Evolutionary conservation across 2,329 filamentous ascomycete species (phyloP), one percentile per base, ranked within the genome.

Genomic region (Sarocladiaceae sp.): DNA sequence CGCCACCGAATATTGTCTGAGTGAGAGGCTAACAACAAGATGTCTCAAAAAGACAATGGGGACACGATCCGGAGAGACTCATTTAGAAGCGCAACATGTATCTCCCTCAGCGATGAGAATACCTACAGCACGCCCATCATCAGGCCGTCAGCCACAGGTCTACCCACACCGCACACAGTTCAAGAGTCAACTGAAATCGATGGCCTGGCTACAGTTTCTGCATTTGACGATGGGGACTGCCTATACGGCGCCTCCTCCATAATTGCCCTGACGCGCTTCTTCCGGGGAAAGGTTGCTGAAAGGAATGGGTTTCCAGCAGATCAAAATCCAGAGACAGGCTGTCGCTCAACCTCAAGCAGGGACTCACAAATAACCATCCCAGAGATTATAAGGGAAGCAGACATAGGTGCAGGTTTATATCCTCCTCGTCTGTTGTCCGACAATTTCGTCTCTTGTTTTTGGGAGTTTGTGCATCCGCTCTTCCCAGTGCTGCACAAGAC

Each of bases 381-480:
- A 27, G 37, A 41, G 13, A 3, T 41, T 6, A n/a, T 19, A 9
- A 12, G 29, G 9, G 37, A 41, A 19, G 20, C 9, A 5, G 37
- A 41, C 15, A 15, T 41, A 12, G 37, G 37, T 4, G 37, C 37
- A 18, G 21, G 13, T 3, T 24, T 41, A 11, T 41, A 26, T 29
- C 37, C 37, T 27, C 29, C 37, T 29, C 37, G 37, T 4, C 37
- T 24, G 9, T 12, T 41, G 15, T 21, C 37, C 3, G 37, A 41
- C 15, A 24, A 41, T 15, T 41, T 41, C 23, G 20, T 41, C 9
- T 23, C 24, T 3, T 41, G 37, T 15, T 41, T 41, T 18, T 41
- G 37, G 37, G 37, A 41, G 37, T 41, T 41, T 16, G 37, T 41
- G 4, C 37, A 41, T 41, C 37, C 37, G 4, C 37, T 41, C 3